phyloP scores from a whole-genome alignment of 2,329 filamentous ascomycete genomes.

The Ophiostoma montium region DNA sequence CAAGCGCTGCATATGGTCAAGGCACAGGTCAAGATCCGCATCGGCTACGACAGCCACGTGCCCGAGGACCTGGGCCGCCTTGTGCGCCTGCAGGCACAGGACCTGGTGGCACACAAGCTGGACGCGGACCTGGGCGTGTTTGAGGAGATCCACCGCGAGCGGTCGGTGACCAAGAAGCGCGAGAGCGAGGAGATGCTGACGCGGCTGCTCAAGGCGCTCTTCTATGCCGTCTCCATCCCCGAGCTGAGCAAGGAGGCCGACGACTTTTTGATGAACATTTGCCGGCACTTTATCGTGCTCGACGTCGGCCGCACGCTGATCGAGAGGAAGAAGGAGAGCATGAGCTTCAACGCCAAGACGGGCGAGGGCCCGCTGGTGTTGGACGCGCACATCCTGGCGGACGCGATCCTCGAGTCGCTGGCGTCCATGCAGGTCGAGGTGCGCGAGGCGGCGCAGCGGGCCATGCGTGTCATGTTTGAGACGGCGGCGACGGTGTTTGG shows the following conservation, averaged over 20 bases:
- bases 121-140: conserved; percentile 58
- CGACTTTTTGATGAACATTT: conserved; percentile 63
- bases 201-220: conserved; percentile 75
- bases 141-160: conserved; percentile 61
- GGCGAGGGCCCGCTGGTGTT: conserved; percentile 81
- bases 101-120: conserved; percentile 59
- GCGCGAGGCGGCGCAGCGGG: conserved; percentile 67
- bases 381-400: conserved; percentile 73
- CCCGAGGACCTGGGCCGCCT: conserved; percentile 80
- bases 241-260: conserved; percentile 67
- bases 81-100: conserved; percentile 78
- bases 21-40: conserved; percentile 76
- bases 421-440: conserved; percentile 72
- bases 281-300: conserved; percentile 78
- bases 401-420: conserved; percentile 80
- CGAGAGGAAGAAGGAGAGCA: conserved; percentile 61
- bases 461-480: conserved; percentile 65
- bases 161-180: conserved; percentile 75
- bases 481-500: conserved; percentile 70
- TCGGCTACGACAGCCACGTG: conserved; percentile 64
- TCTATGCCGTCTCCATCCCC: conserved; percentile 70
- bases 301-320: conserved; percentile 80
- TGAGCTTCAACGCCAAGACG: conserved; percentile 68
- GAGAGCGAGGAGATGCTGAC: conserved; percentile 71
- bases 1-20: conserved; percentile 82